Evolutionary conservation across 371 early-diverging fungal species (phyloP), one percentile per base, ranked within the genome.

Genomic region (Mucor lusitanicus): DNA sequence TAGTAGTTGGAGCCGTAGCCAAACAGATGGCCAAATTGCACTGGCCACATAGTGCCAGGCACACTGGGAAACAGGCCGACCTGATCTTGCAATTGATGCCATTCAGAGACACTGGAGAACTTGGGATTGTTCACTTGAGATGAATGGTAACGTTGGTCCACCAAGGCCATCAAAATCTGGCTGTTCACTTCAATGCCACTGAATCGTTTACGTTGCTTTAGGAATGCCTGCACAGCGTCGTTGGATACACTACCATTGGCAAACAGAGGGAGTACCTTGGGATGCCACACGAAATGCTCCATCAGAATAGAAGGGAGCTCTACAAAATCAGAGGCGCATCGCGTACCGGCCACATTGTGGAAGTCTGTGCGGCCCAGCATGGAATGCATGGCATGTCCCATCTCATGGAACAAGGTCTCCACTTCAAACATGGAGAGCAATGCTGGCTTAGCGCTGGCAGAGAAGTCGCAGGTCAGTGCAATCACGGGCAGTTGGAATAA

Each of bases 351-450:
- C 3, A 97, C 94, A 71, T 97, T 96, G 73, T 99, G 99, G 72
- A 90, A 97, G 56, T 93, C 93, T 12, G 97, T 97, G 25, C 91
- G 88, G 15, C 95, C 97, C 2, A 97, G 84, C 94, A 97, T 95
- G 12, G 97, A 96, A 75, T 98, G 98, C 91, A 98, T 93, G 3
- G 97, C 99, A 69, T 99, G 99, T 2, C 99, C 99, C 95, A 98
- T 94, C 70, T 99, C 99, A 79, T 99, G 99, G 79, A 97, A 97
- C n/a, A 98, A 73, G 0, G 98, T 98, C 70, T 96, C 96, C 28
- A 97, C 90, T 63, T 97, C 96, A 61, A 77, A 76, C 81, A 84
- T 83, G 39, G 83, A 86, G 33, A 93, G 73, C 56, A 89, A 64
- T 6, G 88, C 73, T 11, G 91, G 85, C 8, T 61, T 53, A 1